Evolutionary conservation across 331 rosid genomes (phyloP), one percentile per base, ranked within the genome.

Genomic region (Arachis monticola): DNA sequence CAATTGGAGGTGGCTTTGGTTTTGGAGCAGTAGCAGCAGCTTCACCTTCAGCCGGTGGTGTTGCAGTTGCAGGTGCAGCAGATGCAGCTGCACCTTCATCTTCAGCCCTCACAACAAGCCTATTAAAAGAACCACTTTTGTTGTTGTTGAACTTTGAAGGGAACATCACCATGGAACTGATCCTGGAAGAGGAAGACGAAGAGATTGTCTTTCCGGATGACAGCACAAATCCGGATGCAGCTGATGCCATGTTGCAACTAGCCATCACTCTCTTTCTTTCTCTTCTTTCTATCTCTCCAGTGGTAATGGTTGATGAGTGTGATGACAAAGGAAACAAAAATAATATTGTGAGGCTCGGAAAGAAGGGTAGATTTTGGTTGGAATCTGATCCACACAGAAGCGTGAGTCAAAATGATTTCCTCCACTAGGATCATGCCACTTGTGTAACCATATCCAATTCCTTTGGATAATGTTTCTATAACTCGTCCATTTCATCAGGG

Each of bases 1-100:
- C 97, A 81, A 91, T 84, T 8, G 97, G 95, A 3, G 92, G 89
- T 31, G 96, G 96, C 86, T 91, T 91, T n/a, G 97, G 95, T 77
- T 87, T 89, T 1, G 90, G 75, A 48, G 88, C 14, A 17, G 22
- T 17, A 32, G 38, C 38, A 32, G 38, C 38, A 0, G 73, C 84
- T 46, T 62, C 84, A 0, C 31, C 90, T 47, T 47, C 86, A 0
- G 76, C 75, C 0, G 88, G 68, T 4, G 86, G 13, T 3, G 78
- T 22, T 68, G 89, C 69, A 51, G 93, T 64, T 0, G 90, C 70
- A 0, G 95, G 75, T 9, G 90, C 67, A 0, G 87, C 88, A 2
- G 86, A 44, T 3, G 90, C 67, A 0, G 87, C 66, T 0, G 80
- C 81, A 31, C 75, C 83, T 44, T 91, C 97, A 7, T 89, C 97